Evolutionary conservation across 345 rosid species (phyloP).

Genomic region (Aurinia saxatilis): DNA sequence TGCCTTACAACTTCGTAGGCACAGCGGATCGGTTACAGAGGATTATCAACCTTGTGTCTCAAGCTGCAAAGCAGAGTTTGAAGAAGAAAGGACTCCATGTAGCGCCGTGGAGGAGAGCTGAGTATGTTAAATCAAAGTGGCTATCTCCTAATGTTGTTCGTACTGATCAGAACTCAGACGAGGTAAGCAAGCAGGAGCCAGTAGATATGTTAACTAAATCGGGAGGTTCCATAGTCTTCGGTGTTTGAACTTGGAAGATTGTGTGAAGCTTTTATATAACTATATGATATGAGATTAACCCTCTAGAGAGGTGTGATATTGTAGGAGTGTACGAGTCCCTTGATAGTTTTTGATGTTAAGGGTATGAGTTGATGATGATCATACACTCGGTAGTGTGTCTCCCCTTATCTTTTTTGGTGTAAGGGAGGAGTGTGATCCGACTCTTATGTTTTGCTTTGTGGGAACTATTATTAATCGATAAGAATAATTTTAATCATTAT

Average conservation of each 20-base stretch:
- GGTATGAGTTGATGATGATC: constrained; percentile 18
- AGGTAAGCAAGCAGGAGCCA: neutral
- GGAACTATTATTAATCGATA: neutral
- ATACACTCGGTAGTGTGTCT: neutral
- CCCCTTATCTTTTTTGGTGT: constrained; percentile 14
- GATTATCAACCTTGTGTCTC: constrained; percentile 51
- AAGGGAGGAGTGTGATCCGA: constrained; percentile 26
- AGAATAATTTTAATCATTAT: neutral
- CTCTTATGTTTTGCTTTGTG: neutral
- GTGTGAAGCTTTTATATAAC: constrained; percentile 4
- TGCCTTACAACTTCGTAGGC: constrained; percentile 74
- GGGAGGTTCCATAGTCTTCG: constrained; percentile 10
- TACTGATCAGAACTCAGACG: neutral
- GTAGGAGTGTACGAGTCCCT: constrained; percentile 15
- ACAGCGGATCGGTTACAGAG: constrained; percentile 58
- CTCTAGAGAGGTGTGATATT: constrained; percentile 10
- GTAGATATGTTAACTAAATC: constrained; percentile 10
- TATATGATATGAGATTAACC: neutral
- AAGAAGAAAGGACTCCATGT: constrained; percentile 87
- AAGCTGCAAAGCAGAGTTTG: constrained; percentile 73
- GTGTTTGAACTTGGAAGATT: constrained; percentile 13
- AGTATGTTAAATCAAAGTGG: constrained; percentile 85
- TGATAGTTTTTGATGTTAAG: constrained; percentile 17
- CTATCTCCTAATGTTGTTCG: constrained; percentile 46
- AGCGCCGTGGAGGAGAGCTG: constrained; percentile 87